These are phyloP conservation scores for Boletellus deceptivus DNA, from an alignment of 1,284 basidiomycete species.

Conservation along the genomic window DNA sequence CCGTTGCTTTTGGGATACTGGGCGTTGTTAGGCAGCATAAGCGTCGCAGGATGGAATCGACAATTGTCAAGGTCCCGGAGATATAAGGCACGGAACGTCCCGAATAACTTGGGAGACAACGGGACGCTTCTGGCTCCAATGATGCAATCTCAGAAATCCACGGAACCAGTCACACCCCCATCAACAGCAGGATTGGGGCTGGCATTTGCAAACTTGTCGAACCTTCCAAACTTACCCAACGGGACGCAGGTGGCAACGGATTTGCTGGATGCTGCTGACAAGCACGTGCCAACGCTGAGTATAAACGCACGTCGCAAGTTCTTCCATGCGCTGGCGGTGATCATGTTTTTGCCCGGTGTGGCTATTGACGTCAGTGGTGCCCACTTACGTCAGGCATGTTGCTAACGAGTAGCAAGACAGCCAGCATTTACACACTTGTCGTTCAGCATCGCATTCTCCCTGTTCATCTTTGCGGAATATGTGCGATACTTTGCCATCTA, in stretches of 20 bases:
- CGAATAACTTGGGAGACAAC: constrained; percentile 32
- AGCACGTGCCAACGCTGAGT: constrained; percentile 83
- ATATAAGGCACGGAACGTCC: constrained; percentile 51
- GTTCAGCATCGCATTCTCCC: constrained; percentile 89
- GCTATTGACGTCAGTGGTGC: constrained; percentile 78
- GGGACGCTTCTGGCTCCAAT: constrained; percentile 28
- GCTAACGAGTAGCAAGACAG: constrained; percentile 42
- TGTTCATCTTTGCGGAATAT: constrained; percentile 96
- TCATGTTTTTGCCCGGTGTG: constrained; percentile 95
- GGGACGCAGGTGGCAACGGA: constrained; percentile 73
- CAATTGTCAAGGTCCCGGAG: constrained; percentile 76
- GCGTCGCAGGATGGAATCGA: constrained; percentile 91
- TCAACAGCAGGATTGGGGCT: constrained; percentile 37
- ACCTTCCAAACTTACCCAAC: constrained; percentile 50
- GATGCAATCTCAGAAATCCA: constrained; percentile 22
- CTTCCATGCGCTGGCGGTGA: constrained; percentile 93
- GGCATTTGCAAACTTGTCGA: constrained; percentile 53
- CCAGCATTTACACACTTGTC: constrained; percentile 95
- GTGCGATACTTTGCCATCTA: constrained; percentile 97
- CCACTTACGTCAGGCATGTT: constrained; percentile 13
- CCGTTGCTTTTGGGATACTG: constrained; percentile 83
- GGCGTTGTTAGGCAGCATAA: constrained; percentile 75
- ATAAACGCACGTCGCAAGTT: constrained; percentile 96
- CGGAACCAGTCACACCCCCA: constrained; percentile 24
- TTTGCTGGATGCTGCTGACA: constrained; percentile 82